Conservation (phyloP, 2,329 filamentous ascomycete genomes). For the Aureobasidium sp. region DNA sequence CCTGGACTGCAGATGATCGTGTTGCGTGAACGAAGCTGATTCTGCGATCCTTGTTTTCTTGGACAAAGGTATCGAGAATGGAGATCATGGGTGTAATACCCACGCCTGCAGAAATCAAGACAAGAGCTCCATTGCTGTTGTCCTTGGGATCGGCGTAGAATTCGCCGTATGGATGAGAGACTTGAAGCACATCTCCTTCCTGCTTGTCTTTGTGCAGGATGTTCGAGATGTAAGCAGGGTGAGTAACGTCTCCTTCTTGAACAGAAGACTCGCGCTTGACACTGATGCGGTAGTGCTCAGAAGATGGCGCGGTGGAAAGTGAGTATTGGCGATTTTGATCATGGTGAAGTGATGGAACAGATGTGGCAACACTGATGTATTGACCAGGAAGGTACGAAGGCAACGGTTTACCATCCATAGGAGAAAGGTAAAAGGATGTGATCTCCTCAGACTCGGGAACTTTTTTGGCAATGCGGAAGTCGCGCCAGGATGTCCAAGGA, state of each 20-base stretch:
- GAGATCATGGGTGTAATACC: conserved; percentile 60
- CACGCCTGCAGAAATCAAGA: conserved; percentile 61
- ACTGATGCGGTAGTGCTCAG: conserved; percentile 61
- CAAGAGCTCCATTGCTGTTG: conserved; percentile 48
- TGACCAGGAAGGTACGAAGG: conserved; percentile 63
- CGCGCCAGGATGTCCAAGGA: conserved; percentile 60
- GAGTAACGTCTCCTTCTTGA: conserved; percentile 38
- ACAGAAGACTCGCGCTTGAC: conserved; percentile 60
- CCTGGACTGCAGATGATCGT: conserved; percentile 43
- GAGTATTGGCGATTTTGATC: conserved; percentile 62
- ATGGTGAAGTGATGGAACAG: conserved; percentile 61
- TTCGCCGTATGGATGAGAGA: conserved; percentile 57
- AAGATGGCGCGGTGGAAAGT: conserved; percentile 30
- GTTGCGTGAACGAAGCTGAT: conserved; percentile 60
- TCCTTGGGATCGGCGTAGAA: conserved; percentile 55
- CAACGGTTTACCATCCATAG: conserved; percentile 53
- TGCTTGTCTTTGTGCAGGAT: conserved; percentile 56
- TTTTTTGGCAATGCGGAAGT: conserved; percentile 59
- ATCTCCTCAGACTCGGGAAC: conserved; percentile 61
- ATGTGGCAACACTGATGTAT: conserved; percentile 55
- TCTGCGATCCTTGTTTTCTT: conserved; percentile 34
- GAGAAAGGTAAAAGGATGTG: conserved; percentile 62
- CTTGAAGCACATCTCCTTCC: conserved; percentile 55
- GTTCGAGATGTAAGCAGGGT: conserved; percentile 63
- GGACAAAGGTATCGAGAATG: conserved; percentile 53